These are phyloP conservation scores for Candida gorgasii DNA, from an alignment of 805 yeast genomes.

Conservation along the genomic window DNA sequence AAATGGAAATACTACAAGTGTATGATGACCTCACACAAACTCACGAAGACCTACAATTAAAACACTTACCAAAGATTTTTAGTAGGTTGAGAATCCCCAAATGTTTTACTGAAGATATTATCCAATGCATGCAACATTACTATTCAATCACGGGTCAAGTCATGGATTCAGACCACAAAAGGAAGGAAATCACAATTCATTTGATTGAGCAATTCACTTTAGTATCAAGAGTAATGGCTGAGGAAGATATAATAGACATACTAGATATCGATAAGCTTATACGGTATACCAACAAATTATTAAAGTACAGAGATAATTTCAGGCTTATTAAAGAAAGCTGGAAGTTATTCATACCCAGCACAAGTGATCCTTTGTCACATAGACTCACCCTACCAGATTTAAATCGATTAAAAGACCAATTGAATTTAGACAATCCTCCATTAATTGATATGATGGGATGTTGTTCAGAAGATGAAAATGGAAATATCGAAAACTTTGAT, in stretches of 20 bases:
- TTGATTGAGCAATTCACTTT: conserved; percentile 23
- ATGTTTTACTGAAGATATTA: conserved; percentile 35
- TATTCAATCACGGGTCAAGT: conserved; percentile 21
- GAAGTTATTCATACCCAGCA: conserved; percentile 29
- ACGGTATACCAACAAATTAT: conserved; percentile 24
- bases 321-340: conserved; percentile 30
- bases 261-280: conserved; percentile 43
- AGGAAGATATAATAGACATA: conserved; percentile 33
- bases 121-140: conserved; percentile 31
- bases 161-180: conserved; percentile 1
- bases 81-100: conserved; percentile 26
- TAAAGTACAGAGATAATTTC: conserved; percentile 35
- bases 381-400: conserved; percentile 31
- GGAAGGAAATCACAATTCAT: conserved; percentile 13
- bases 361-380: conserved; percentile 16
- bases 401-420: conserved; percentile 26
- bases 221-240: conserved; percentile 16
- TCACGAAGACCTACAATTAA: conserved; percentile 29
- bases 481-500: conserved; percentile 30
- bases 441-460: conserved; percentile 46
- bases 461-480: conserved; percentile 27
- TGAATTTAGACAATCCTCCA: conserved; percentile 36
- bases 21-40: conserved; percentile 26
- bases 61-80: conserved; percentile 27
- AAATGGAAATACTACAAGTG: conserved; percentile 37